phyloP scores from a whole-genome alignment of 345 rosid species.

The Acer yangbiense region DNA sequence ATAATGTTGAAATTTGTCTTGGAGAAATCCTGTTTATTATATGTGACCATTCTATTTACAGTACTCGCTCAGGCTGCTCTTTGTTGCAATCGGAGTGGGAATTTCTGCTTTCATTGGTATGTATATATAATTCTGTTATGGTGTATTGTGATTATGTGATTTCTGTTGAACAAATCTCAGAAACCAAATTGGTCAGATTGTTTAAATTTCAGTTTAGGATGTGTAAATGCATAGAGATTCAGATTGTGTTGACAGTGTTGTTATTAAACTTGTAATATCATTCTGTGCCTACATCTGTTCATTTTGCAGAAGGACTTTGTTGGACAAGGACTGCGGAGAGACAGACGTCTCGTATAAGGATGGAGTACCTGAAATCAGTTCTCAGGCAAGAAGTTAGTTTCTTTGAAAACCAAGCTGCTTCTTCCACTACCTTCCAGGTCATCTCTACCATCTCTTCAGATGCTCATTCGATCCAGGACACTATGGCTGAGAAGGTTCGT shows the following conservation, averaged over 20 bases:
- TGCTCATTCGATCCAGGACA: slow-evolving; percentile 48
- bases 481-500: slow-evolving; percentile 49
- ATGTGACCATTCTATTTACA: slow-evolving; percentile 12
- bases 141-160: not conserved
- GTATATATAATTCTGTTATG: not conserved
- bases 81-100: slow-evolving; percentile 42
- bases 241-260: no score
- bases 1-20: no score
- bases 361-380: slow-evolving; percentile 47
- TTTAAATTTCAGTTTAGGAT: no score
- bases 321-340: slow-evolving; percentile 64
- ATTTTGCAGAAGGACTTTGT: slow-evolving; percentile 49
- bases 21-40: no score
- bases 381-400: slow-evolving; percentile 54
- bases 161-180: not conserved
- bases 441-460: slow-evolving; percentile 48
- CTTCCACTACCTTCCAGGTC: slow-evolving; percentile 42
- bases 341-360: slow-evolving; percentile 50
- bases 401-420: slow-evolving; percentile 45
- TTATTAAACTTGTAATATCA: not conserved
- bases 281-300: not conserved
- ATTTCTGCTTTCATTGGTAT: slow-evolving; percentile 47
- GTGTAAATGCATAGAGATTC: no score
- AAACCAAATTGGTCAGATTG: not conserved
- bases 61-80: slow-evolving; percentile 46